A percentile compares a stretch with the other conserved stretches of the same genome.
Conservation (phyloP, 148 eudicot genomes). For the Chenopodium suecicum region DNA sequence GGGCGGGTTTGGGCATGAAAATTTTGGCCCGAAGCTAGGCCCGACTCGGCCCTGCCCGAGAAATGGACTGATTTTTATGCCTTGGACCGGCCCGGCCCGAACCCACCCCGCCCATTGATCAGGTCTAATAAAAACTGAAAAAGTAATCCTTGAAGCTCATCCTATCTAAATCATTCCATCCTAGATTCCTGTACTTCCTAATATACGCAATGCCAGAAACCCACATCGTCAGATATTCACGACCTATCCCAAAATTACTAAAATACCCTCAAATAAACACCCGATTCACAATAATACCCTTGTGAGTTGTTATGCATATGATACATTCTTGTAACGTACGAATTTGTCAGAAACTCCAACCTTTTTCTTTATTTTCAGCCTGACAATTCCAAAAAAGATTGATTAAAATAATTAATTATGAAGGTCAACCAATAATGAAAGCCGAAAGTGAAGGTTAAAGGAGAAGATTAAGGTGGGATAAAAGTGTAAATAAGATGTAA, state of each 20-base stretch:
- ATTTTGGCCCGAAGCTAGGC: too few relatives aligned
- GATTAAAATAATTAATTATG: too few relatives aligned
- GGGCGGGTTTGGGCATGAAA: too few relatives aligned
- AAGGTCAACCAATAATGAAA: slow-evolving; percentile 8
- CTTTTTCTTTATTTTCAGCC: not conserved
- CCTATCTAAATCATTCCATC: not conserved
- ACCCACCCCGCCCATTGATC: too few relatives aligned
- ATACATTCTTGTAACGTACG: slow-evolving; percentile 9
- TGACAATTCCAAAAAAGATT: not conserved
- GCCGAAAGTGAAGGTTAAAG: not conserved
- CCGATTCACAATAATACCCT: not conserved
- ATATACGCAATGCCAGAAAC: slow-evolving; percentile 15
- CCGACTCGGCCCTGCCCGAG: too few relatives aligned
- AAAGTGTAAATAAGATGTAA: not conserved
- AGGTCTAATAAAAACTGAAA: too few relatives aligned
- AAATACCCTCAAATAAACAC: not conserved
- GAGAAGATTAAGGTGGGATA: not conserved
- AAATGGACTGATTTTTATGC: too few relatives aligned
- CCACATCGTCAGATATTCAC: not conserved
- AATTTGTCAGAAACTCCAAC: slow-evolving; percentile 5
- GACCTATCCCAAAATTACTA: not conserved
- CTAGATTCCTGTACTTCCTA: slow-evolving; percentile 9
- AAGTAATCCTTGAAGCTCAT: not conserved
- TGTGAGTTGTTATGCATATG: not conserved
- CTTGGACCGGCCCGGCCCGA: too few relatives aligned